Percentiles rank a stretch among this genome's conserved stretches.
These are phyloP conservation scores for Delitschia confertaspora DNA, from an alignment of 495 filamentous ascomycete species.

Conservation along the genomic window DNA sequence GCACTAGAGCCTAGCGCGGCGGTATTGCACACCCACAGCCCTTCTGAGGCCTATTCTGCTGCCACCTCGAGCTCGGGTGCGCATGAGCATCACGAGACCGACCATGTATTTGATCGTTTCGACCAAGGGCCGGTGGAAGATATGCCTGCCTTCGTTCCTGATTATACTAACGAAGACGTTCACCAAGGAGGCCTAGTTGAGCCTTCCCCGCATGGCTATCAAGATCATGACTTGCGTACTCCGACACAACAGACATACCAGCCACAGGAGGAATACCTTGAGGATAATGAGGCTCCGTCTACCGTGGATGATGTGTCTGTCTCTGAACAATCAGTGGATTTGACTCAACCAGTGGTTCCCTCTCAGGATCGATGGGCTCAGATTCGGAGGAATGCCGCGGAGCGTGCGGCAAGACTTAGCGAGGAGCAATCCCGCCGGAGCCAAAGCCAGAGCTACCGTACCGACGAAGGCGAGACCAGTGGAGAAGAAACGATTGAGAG, in stretches of 20 bases:
- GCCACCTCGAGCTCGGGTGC: constrained; percentile 51
- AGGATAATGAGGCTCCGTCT: neutral
- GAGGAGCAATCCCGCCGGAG: constrained; percentile 52
- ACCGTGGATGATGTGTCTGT: constrained; percentile 20
- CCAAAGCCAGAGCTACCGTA: constrained; percentile 45
- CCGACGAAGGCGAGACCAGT: constrained; percentile 77
- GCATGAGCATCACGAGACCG: constrained; percentile 55
- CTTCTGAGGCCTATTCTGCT: too few species aligned
- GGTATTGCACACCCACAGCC: too few species aligned
- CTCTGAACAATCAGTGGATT: constrained; percentile 22
- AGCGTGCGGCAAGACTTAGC: constrained; percentile 52
- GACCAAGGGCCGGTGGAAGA: constrained; percentile 84
- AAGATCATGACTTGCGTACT: constrained; percentile 3
- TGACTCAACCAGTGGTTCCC: constrained; percentile 9
- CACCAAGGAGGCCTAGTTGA: constrained; percentile 4
- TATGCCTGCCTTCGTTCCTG: constrained; percentile 74
- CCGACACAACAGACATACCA: constrained; percentile 3
- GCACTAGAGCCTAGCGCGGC: constrained; percentile 18
- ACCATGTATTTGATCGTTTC: constrained; percentile 71
- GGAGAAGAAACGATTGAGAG: constrained; percentile 97
- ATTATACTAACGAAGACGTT: constrained; percentile 46
- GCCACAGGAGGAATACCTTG: neutral
- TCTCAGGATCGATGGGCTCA: constrained; percentile 61
- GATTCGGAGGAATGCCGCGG: constrained; percentile 87
- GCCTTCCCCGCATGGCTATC: neutral